Percentiles rank a stretch among this genome's conserved stretches.
Evolutionary conservation across 306 rosid genomes (phyloP).

Genomic region (Dalbergia cochinchinensis): DNA sequence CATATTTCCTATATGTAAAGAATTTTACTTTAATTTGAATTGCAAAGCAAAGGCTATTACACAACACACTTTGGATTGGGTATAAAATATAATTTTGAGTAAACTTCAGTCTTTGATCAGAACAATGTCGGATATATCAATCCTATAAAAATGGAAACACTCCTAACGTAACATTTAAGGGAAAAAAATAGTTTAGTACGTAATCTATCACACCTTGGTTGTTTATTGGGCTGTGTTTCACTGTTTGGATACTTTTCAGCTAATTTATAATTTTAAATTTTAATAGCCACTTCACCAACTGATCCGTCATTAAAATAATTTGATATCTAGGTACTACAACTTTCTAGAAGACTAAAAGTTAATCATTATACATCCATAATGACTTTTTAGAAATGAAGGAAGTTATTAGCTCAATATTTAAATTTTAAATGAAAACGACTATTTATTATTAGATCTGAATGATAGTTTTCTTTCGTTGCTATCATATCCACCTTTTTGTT

Average conservation of each 20-base stretch:
- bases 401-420: not conserved
- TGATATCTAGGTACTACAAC: not conserved
- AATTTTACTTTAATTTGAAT: not conserved
- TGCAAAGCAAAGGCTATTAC: not conserved
- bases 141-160: too few relatives aligned
- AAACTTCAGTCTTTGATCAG: too few relatives aligned
- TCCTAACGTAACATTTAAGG: too few relatives aligned
- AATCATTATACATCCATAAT: not conserved
- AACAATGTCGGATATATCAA: too few relatives aligned
- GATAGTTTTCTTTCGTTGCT: conserved; percentile 3
- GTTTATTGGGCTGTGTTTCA: not conserved
- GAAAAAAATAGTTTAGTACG: too few relatives aligned
- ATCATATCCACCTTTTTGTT: not conserved
- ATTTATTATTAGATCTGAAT: conserved; percentile 5
- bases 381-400: not conserved
- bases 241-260: not conserved
- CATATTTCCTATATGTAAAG: conserved; percentile 35
- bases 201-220: too few relatives aligned
- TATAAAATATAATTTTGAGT: too few relatives aligned
- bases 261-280: too few relatives aligned
- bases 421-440: not conserved
- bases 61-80: not conserved
- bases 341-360: not conserved
- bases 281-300: not conserved
- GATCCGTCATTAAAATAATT: not conserved